These are phyloP conservation scores for Andrographis paniculata DNA, from an alignment of 305 asterid genomes.

Conservation along the genomic window DNA sequence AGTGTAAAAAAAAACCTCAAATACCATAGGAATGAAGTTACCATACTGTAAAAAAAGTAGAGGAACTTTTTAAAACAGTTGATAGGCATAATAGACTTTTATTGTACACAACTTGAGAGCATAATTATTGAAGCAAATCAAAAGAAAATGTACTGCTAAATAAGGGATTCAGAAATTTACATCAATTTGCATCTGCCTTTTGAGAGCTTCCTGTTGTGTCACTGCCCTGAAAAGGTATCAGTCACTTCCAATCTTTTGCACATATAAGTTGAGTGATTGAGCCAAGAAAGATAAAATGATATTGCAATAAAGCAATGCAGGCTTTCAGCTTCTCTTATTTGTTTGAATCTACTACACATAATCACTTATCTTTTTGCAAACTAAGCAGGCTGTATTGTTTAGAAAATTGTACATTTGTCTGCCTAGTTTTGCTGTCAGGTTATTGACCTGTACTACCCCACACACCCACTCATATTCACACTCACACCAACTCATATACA, in stretches of 20 bases:
- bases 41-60: background rate
- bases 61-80: no score
- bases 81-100: no score
- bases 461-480: constrained; percentile 1
- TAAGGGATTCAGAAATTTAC: constrained; percentile 6
- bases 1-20: constrained; percentile 17
- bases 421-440: constrained; percentile 5
- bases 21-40: constrained; percentile 17
- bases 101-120: constrained; percentile 16
- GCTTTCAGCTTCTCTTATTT: constrained; percentile 13
- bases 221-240: constrained; percentile 31
- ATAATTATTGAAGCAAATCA: constrained; percentile 34
- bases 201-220: constrained; percentile 19
- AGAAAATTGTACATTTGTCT: constrained; percentile 6
- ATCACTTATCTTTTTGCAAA: constrained; percentile 4
- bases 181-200: constrained; percentile 14
- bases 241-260: constrained; percentile 17
- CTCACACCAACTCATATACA: constrained; percentile 4
- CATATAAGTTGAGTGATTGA: constrained; percentile 16
- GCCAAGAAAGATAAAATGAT: background rate
- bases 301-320: constrained; percentile 6
- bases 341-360: constrained; percentile 16
- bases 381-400: constrained; percentile 1
- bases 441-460: constrained; percentile 26
- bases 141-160: constrained; percentile 17